Evolutionary conservation across 2,329 filamentous ascomycete genomes (phyloP).

Genomic region (Fusarium sp.): DNA sequence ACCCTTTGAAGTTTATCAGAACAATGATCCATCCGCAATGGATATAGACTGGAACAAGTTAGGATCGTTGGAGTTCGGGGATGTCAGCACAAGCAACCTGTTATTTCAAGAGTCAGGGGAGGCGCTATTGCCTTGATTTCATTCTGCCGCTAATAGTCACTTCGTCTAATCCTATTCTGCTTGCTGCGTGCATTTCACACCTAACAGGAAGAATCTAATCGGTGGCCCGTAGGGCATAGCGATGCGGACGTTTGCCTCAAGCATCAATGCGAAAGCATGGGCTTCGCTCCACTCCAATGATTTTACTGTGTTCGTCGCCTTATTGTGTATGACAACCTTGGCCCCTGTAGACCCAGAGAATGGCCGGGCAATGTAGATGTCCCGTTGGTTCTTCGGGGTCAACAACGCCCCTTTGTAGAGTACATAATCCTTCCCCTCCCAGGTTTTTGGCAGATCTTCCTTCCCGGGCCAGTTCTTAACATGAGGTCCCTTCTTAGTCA

Average conservation of each 20-base stretch:
- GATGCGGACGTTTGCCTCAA: neutral
- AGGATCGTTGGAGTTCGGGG: no score
- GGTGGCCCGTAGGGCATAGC: neutral
- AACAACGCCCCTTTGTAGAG: neutral
- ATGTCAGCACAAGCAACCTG: no score
- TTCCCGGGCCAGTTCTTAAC: neutral
- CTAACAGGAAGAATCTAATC: neutral
- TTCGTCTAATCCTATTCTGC: neutral
- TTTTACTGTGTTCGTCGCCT: neutral
- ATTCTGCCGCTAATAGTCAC: neutral
- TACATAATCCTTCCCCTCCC: neutral
- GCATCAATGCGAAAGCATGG: neutral
- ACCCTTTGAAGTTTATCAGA: neutral
- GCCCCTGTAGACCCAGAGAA: neutral
- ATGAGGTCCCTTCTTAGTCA: neutral
- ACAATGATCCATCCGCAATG: neutral
- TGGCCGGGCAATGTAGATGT: neutral
- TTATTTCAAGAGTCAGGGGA: neutral
- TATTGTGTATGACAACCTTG: neutral
- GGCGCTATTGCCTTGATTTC: neutral
- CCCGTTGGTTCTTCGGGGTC: neutral
- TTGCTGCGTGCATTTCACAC: neutral
- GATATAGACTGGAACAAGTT: neutral
- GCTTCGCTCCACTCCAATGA: neutral
- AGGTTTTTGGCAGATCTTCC: neutral